Evolutionary conservation across 441 rosid species (phyloP).

Genomic region (Rhodomyrtus psidioides): DNA sequence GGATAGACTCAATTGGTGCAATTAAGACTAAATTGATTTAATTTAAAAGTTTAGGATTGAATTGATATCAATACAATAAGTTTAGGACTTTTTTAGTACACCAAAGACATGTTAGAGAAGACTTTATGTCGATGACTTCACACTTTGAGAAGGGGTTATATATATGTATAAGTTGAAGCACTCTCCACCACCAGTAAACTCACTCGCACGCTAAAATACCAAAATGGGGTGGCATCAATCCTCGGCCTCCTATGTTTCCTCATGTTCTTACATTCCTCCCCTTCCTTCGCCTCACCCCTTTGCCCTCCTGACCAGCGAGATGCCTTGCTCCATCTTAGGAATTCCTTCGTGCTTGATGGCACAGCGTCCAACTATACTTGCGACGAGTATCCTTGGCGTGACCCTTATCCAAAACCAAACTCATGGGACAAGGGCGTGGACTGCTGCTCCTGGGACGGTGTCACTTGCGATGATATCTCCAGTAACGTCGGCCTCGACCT

Average conservation of each 20-base stretch:
- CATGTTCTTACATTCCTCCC: not conserved
- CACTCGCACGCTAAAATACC: not conserved
- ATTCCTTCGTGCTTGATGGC: not conserved
- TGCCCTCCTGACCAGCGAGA: not conserved
- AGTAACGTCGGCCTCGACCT: not conserved
- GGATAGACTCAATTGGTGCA: no score
- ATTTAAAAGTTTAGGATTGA: no score
- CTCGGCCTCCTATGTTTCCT: not conserved
- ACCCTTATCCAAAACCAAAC: not conserved
- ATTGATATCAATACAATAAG: no score
- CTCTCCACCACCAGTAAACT: not conserved
- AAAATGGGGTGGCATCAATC: not conserved
- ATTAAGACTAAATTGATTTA: no score
- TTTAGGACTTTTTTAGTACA: no score
- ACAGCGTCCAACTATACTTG: not conserved
- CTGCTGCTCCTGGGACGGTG: not conserved
- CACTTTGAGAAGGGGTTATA: not conserved
- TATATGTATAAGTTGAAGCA: not conserved
- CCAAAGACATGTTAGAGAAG: not conserved
- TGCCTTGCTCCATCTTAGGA: not conserved
- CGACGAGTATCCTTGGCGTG: rapidly evolving
- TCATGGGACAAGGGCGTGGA: not conserved
- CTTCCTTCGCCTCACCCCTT: not conserved
- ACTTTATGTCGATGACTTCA: not conserved
- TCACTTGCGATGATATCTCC: rapidly evolving